Evolutionary conservation across 73 alveolate genomes (phyloP).

Genomic region (Durusdinium trenchii): DNA sequence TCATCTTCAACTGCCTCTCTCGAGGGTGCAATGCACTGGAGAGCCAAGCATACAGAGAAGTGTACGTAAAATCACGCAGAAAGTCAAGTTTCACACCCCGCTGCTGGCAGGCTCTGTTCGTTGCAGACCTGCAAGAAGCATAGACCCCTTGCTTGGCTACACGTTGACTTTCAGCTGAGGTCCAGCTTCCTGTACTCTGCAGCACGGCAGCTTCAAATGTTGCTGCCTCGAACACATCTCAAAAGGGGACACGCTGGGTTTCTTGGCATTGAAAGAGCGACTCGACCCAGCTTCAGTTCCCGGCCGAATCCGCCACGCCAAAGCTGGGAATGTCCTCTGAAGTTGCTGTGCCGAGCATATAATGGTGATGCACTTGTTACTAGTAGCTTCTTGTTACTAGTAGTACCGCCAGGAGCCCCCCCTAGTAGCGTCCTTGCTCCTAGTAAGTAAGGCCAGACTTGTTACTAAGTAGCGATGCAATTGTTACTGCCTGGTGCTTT

Average conservation of each 20-base stretch:
- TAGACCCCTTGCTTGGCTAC: no score
- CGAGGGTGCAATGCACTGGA: neutral
- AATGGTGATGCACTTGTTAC: neutral
- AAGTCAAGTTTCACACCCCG: neutral
- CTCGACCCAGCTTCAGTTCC: neutral
- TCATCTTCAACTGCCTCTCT: constrained; percentile 56
- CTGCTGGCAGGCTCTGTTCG: constrained; percentile 7
- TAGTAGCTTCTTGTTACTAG: neutral
- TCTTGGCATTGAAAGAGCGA: neutral
- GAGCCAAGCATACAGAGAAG: neutral
- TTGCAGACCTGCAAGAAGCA: neutral
- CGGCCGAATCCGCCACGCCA: constrained; percentile 30
- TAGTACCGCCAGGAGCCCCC: neutral
- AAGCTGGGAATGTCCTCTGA: constrained; percentile 41
- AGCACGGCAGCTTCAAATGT: neutral
- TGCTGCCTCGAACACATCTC: neutral
- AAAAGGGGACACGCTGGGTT: no score
- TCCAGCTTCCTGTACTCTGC: neutral
- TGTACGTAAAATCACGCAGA: neutral
- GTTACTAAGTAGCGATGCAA: no score
- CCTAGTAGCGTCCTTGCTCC: neutral
- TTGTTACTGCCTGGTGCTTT: neutral
- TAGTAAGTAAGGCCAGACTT: no score
- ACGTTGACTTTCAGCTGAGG: neutral
- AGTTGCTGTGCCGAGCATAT: neutral